Conservation (phyloP, 2,329 filamentous ascomycete species). For the Dendryphion nanum region DNA sequence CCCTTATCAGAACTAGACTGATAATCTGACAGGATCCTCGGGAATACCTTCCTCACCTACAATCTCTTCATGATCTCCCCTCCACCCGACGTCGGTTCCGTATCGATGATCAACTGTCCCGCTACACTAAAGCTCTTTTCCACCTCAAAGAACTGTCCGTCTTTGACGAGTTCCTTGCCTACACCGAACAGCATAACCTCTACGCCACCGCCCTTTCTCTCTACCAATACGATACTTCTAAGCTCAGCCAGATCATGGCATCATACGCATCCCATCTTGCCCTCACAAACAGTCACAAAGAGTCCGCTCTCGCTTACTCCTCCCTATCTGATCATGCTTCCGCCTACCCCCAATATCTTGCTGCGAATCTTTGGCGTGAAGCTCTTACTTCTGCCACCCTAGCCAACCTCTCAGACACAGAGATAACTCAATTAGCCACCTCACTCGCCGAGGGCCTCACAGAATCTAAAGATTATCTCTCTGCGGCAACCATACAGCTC, state of each 20-base stretch:
- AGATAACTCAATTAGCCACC: slow-evolving; percentile 67
- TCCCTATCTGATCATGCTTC: slow-evolving; percentile 71
- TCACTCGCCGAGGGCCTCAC: slow-evolving; percentile 74
- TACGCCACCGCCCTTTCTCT: slow-evolving; percentile 75
- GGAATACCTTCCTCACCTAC: slow-evolving; percentile 93
- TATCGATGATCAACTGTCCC: slow-evolving; percentile 84
- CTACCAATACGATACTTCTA: slow-evolving; percentile 76
- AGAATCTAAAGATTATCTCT: slow-evolving; percentile 80
- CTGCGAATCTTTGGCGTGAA: slow-evolving; percentile 87
- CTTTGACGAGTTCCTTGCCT: slow-evolving; percentile 76
- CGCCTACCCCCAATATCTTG: slow-evolving; percentile 80
- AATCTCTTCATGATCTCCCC: slow-evolving; percentile 74
- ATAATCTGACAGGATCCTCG: slow-evolving; percentile 63
- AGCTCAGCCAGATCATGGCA: slow-evolving; percentile 66
- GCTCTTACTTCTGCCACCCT: slow-evolving; percentile 77
- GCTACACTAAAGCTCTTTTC: slow-evolving; percentile 71
- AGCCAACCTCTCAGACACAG: slow-evolving; percentile 54
- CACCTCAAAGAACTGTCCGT: slow-evolving; percentile 72
- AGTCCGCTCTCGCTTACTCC: slow-evolving; percentile 89
- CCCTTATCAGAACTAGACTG: background rate
- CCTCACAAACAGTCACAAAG: slow-evolving; percentile 71
- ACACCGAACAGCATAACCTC: slow-evolving; percentile 75
- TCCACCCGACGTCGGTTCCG: slow-evolving; percentile 71
- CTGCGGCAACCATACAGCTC: slow-evolving; percentile 75
- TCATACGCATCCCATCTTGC: slow-evolving; percentile 80